Evolutionary conservation across 1,139 yeast genomes (phyloP), one percentile per base, ranked within the genome.

Genomic region (Diutina ranongensis): DNA sequence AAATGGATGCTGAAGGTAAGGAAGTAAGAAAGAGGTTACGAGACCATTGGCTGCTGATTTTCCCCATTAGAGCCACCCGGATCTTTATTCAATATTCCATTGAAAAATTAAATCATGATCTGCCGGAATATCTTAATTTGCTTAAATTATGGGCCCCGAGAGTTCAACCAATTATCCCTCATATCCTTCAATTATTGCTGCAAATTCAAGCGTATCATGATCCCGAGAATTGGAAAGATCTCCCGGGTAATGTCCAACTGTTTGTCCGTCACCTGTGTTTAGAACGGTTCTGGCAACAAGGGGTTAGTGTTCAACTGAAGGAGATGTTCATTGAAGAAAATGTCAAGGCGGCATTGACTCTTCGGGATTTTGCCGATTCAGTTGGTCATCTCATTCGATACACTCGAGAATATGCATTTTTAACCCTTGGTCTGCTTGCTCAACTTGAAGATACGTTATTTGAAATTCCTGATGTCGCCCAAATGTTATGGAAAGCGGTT

Each of bases 221-320:
- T 57, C 96, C 97, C 0, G 83, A 71, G 19, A 89, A 92, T 60
- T 92, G 98, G 97, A 70, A 68, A 15, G 85, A 79, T 44, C 69
- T 94, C 45, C 97, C 98, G 0, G 76, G 74, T 3, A 94, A 87
- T 48, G 97, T 92, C 2, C 97, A 86, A 58, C 72, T 92, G 1
- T 92, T 94, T 68, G 96, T 92, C 13, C 75, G 78, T 53, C 84
- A 86, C 55, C 83, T 94, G 53, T 84, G 95, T 45, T 78, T 82
- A 59, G 98, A 94, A 65, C 72, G 97, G 55, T 92, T 92, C 60
- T 94, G 99, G 98, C 97, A 94, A 58, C 95, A 89, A 51, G 98
- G 98, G 16, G 94, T 94, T 19, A 86, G 96, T 1, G 85, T 86
- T 49, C 95, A 92, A 62, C 82, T 95, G 7, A 83, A 87, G 55